Evolutionary conservation across 192 early-diverging fungal genomes (phyloP).

Genomic region (Podila clonocystis): DNA sequence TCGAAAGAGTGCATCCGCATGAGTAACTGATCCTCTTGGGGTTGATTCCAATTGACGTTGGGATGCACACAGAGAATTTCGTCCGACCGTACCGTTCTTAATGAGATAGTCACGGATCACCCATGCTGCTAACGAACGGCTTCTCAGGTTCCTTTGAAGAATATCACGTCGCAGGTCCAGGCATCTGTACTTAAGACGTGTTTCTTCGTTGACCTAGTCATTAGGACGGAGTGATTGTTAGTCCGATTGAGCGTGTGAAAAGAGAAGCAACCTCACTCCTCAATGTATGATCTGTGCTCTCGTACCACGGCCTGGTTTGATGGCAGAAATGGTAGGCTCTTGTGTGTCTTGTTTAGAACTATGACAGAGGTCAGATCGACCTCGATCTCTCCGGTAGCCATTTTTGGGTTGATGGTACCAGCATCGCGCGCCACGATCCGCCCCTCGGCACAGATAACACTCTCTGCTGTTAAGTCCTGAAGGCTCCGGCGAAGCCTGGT

Average conservation of each 20-base stretch:
- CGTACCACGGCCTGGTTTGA: constrained; percentile 59
- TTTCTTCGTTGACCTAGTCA: constrained; percentile 82
- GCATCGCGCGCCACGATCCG: constrained; percentile 66
- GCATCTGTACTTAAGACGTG: constrained; percentile 77
- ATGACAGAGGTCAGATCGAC: constrained; percentile 66
- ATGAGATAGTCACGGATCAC: constrained; percentile 76
- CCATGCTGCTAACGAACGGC: constrained; percentile 72
- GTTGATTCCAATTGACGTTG: background rate
- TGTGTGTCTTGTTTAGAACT: constrained; percentile 75
- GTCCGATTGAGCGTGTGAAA: no score
- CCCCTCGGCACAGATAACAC: constrained; percentile 76
- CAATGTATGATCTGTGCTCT: background rate
- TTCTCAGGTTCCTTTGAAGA: constrained; percentile 80
- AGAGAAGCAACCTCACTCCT: background rate
- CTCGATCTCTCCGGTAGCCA: constrained; percentile 76
- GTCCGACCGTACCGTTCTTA: constrained; percentile 57
- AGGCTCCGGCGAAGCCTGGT: constrained; percentile 49
- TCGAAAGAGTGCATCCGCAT: background rate
- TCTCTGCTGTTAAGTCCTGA: constrained; percentile 70
- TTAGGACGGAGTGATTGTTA: background rate
- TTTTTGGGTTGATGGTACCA: constrained; percentile 54
- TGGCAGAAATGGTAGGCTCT: constrained; percentile 69
- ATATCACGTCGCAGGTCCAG: constrained; percentile 82
- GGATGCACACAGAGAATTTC: no score
- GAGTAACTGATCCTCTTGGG: no score